These are phyloP conservation scores for Tripidium arundinaceum DNA, from an alignment of 202 grass and related monocot genomes.

Conservation along the genomic window DNA sequence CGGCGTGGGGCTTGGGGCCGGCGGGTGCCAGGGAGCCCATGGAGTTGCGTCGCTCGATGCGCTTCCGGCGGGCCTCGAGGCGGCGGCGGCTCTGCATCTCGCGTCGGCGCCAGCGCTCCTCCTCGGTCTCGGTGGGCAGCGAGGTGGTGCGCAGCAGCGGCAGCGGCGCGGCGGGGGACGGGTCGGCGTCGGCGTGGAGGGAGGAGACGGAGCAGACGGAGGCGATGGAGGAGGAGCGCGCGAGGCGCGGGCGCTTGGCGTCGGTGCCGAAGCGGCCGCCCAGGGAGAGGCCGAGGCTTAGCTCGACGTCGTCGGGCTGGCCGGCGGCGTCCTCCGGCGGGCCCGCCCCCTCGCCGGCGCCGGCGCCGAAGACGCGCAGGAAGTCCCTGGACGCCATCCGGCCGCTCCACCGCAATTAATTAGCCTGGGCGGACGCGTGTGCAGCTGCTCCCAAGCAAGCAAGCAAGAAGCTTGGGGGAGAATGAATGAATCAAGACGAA, in stretches of 20 bases:
- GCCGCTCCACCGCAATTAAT: not conserved
- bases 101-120: slow-evolving; percentile 63
- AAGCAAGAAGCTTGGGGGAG: not conserved
- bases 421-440: too few species aligned
- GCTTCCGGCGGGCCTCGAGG: slow-evolving; percentile 70
- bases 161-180: slow-evolving; percentile 26
- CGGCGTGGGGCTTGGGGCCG: slow-evolving; percentile 11
- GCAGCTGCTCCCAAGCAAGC: not conserved
- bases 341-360: not conserved
- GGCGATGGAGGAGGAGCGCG: slow-evolving; percentile 71
- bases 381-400: not conserved
- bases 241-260: slow-evolving; percentile 37
- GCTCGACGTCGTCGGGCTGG: slow-evolving; percentile 68
- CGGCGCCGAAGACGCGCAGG: not conserved
- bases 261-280: slow-evolving; percentile 62
- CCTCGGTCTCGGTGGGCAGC: slow-evolving; percentile 72
- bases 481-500: not conserved
- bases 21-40: slow-evolving; percentile 5
- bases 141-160: slow-evolving; percentile 70
- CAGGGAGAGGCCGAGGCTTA: slow-evolving; percentile 69
- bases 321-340: slow-evolving; percentile 3
- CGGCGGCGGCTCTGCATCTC: slow-evolving; percentile 66
- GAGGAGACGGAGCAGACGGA: slow-evolving; percentile 52
- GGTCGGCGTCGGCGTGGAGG: not conserved
- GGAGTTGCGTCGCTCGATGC: slow-evolving; percentile 65